Evolutionary conservation across 1,139 yeast species (phyloP).

Genomic region (Saccharomyces hybrid): DNA sequence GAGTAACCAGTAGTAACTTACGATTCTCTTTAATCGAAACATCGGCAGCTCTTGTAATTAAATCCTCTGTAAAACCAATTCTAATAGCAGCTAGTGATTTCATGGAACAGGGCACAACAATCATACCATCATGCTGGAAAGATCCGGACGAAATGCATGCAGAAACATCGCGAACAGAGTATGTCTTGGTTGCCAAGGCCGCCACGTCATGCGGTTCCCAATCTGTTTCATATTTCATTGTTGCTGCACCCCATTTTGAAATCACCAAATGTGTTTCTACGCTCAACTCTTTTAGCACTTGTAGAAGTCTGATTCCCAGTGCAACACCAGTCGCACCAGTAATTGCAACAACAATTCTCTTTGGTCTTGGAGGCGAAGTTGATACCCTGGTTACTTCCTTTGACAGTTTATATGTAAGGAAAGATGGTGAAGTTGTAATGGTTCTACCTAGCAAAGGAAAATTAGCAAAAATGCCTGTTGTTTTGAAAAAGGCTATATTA

Average conservation of each 20-base stretch:
- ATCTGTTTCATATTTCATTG: constrained; percentile 24
- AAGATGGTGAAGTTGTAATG: neutral
- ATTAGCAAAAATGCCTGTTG: neutral
- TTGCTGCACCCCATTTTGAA: constrained; percentile 25
- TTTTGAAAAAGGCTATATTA: neutral
- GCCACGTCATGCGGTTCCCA: constrained; percentile 13
- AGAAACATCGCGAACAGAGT: constrained; percentile 17
- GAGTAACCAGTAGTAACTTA: constrained; percentile 15
- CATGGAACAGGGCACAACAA: constrained; percentile 25
- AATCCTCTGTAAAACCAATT: constrained; percentile 22
- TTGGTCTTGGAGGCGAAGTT: constrained; percentile 5
- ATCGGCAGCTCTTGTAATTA: constrained; percentile 24
- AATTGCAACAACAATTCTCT: constrained; percentile 20
- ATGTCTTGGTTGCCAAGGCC: constrained; percentile 12
- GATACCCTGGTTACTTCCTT: neutral
- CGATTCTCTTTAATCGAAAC: constrained; percentile 23
- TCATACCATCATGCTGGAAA: constrained; percentile 25
- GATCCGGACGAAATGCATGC: constrained; percentile 25
- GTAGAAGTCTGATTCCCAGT: constrained; percentile 15
- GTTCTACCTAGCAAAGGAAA: neutral
- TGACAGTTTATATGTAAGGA: neutral
- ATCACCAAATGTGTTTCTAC: constrained; percentile 21
- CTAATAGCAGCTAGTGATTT: constrained; percentile 22
- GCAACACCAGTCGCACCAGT: constrained; percentile 25
- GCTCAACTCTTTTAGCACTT: constrained; percentile 11